Conservation (phyloP, 441 rosid species). For the Pelargonium citronellum region DNA sequence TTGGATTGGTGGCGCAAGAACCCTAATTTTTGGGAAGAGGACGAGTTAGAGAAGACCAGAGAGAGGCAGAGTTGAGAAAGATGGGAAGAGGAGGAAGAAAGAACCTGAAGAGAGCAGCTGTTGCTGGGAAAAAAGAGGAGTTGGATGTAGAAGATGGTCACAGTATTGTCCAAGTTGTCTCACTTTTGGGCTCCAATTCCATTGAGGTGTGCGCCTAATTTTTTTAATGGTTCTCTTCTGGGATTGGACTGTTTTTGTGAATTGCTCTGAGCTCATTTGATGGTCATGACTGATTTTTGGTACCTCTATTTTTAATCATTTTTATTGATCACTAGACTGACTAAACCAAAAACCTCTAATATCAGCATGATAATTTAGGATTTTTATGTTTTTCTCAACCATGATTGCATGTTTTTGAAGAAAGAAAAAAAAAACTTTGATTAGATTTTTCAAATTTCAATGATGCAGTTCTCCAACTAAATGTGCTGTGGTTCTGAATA, state of each 20-base stretch:
- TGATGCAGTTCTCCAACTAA: too few relatives aligned
- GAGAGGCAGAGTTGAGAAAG: background rate
- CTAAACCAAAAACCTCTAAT: background rate
- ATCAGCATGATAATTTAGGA: too few relatives aligned
- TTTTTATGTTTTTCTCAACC: too few relatives aligned
- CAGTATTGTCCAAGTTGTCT: constrained; percentile 60
- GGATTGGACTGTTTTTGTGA: too few relatives aligned
- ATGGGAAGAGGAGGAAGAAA: constrained; percentile 67
- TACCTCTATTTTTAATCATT: background rate
- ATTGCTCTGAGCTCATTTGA: background rate
- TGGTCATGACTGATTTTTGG: background rate
- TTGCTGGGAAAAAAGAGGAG: constrained; percentile 33
- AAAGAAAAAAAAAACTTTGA: too few relatives aligned
- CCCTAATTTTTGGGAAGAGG: background rate
- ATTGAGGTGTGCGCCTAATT: constrained; percentile 47
- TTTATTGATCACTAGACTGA: background rate
- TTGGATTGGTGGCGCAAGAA: background rate
- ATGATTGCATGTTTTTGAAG: too few relatives aligned
- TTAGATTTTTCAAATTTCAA: too few relatives aligned
- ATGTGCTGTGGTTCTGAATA: too few relatives aligned
- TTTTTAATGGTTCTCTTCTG: background rate
- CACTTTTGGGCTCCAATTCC: constrained; percentile 87
- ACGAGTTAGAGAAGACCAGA: background rate
- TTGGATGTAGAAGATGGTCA: constrained; percentile 62
- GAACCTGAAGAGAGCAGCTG: constrained; percentile 71